Evolutionary conservation across 768 basidiomycete species (phyloP), one percentile per base, ranked within the genome.

Genomic region (Thelephora aurantiotincta): DNA sequence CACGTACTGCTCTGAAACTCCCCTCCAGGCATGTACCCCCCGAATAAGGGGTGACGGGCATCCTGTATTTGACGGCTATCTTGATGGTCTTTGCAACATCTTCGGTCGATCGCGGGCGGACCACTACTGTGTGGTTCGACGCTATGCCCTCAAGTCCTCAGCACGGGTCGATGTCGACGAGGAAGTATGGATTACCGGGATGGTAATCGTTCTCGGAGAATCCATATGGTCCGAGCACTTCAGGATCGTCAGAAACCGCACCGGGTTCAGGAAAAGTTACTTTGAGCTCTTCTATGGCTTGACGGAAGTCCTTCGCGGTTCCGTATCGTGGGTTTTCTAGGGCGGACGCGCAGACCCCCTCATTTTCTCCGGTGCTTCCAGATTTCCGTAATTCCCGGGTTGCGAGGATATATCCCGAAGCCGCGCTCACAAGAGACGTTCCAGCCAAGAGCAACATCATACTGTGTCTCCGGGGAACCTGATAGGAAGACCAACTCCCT

Each of bases 21-120:
- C 88, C 88, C 58, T 92, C 90, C 19, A 93, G 60, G 55, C 75
- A 79, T 0, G 90, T 93, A 1, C 81, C 90, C 9, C 86, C 90
- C 0, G 80, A 78, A 60, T 82, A 91, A 2, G 88, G 74, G 1
- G 74, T 76, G 18, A 93, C 62, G 0, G 91, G 91, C 65, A 92
- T 81, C 22, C 68, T 69, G 63, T 80, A 82, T 60, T 80, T 80
- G 35, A 70, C 72, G 2, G 90, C 83, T 42, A 84, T 71, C 50
- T 81, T 75, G 43, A 93, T 82, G 43, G 90, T 72, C 53, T 75
- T 71, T 35, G 82, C 80, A 1, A 94, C 87, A 54, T 94, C 89
- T 52, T 86, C 82, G 0, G 90, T 92, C 20, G 68, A 73, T 14
- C 61, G 54, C 0, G 82, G 81, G 55, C 76, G 80, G 2, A 83